phyloP scores from a whole-genome alignment of 2,329 filamentous ascomycete genomes.

The Trichophyton schoenleinii region DNA sequence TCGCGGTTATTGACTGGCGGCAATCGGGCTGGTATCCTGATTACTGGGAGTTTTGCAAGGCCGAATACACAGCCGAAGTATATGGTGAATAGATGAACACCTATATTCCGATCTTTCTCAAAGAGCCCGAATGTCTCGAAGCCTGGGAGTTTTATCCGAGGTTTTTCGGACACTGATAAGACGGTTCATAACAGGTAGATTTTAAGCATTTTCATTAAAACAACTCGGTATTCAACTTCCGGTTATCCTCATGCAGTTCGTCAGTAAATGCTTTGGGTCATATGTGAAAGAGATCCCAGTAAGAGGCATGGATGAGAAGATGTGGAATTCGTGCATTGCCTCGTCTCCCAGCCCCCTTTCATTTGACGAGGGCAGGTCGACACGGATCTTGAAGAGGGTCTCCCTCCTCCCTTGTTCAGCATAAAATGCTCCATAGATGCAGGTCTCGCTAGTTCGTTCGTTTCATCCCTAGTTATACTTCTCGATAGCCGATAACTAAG shows the following conservation, averaged over 20 bases:
- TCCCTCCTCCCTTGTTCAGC: background rate
- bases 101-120: slow-evolving; percentile 5
- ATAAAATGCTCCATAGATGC: too few species aligned
- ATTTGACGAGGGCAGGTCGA: background rate
- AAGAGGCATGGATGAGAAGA: too few species aligned
- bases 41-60: slow-evolving; percentile 9
- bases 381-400: background rate
- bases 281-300: too few species aligned
- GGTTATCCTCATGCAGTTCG: background rate
- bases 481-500: background rate
- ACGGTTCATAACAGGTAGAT: too few species aligned
- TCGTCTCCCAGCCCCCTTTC: background rate
- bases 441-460: too few species aligned
- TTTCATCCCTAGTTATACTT: background rate
- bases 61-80: slow-evolving; percentile 3
- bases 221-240: too few species aligned
- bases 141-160: slow-evolving; percentile 6
- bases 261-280: too few species aligned
- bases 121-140: slow-evolving; percentile 5
- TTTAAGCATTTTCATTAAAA: too few species aligned
- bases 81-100: slow-evolving; percentile 4
- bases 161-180: too few species aligned
- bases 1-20: slow-evolving; percentile 20
- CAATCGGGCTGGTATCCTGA: slow-evolving; percentile 16
- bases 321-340: background rate